Base-by-base conservation (phyloP, 2,329 filamentous ascomycete species). In the Samsoniella hepiali region DNA sequence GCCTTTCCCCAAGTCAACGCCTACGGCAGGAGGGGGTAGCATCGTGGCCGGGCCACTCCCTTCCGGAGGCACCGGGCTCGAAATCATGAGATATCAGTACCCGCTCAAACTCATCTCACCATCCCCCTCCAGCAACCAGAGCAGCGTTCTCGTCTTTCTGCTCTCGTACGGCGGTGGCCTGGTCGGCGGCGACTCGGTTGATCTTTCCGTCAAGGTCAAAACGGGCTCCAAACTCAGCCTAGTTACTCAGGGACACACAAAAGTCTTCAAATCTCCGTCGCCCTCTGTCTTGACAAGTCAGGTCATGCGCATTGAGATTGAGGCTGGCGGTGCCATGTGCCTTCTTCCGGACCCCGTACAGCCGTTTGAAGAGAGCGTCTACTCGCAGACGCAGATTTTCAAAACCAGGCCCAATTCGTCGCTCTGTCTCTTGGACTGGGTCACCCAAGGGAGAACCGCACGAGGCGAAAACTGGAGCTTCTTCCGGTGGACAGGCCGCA, bases 91-190 rank as follows among this genome's bases (percentile, higher is more conserved):
- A 42, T 98, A 96, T 74, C 92, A 96, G 74, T 99, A 98, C 72
- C 95, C 95, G 1, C 83, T 99, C 54, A 99, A 99, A 76, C 84
- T 99, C 63, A 91, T 99, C 66, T 90, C 93, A 0, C 92, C 94
- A 1, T 83, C 88, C 15, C 85, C 89, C 11, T 80, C 88, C 6
- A 81, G 83, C 55, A 79, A 84, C 47, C 83, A 88, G 63, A 82
- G 84, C 67, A 91, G 91, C 63, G 83, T 93, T 9, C 85, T 95
- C 38, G 88, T 97, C 47, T 98, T 97, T 73, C 82, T 98, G 44
- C 83, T 99, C 56, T 97, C 93, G 0, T 99, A 98, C 73, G 95
- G 95, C 57, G 95, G 95, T 50, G 95, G 95, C 2, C 85, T 99
- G 15, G 91, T 99, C 1, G 91, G 90, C 13, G 93, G 93, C 49